Evolutionary conservation across 768 basidiomycete genomes (phyloP), one percentile per base, ranked within the genome.

Genomic region (Podaxis sp.): DNA sequence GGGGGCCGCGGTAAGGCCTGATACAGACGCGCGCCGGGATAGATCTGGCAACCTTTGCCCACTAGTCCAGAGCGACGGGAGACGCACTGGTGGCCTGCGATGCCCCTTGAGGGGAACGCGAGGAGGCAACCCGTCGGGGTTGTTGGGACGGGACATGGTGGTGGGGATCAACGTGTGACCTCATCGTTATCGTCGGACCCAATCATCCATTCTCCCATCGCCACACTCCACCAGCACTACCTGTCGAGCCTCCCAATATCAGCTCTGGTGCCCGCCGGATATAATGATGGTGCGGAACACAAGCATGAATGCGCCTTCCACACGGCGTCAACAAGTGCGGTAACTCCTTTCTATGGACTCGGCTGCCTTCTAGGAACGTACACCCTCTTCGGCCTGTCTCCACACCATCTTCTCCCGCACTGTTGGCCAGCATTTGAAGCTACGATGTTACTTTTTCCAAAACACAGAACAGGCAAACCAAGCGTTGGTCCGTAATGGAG

Each of bases 1-100:
- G 1, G 78, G 76, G 15, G 61, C 61, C 22, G 61, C 61, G 1
- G 61, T 62, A 28, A 56, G 61, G 0, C 54, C 61, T n/a, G 61
- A 62, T 26, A 56, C 55, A 28, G 61, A 62, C 2, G 54, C 46
- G 15, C 61, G 61, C 20, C 55, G 61, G 8, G 53, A 46, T 33
- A 41, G 53, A 24, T 36, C 44, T 44, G 53, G 54, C 24, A 62
- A 33, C 12, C 46, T 30, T 20, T 62, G 61, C 30, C 61, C 53
- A 36, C 61, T 62, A 20, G 36, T 30, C 17, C 54, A 48, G 12
- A 62, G 61, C 28, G 54, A 38, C 2, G 55, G 8, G 6, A 62
- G 54, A n/a, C 61, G 61, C 24, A 56, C 37, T 2, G 61, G 53
- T 26, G 61, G 61, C 36, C 55, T 49, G 15, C 61, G 61, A 50